Base-by-base conservation (phyloP, 352 stramenopile genomes). In the Phytophthora ohioensis region DNA sequence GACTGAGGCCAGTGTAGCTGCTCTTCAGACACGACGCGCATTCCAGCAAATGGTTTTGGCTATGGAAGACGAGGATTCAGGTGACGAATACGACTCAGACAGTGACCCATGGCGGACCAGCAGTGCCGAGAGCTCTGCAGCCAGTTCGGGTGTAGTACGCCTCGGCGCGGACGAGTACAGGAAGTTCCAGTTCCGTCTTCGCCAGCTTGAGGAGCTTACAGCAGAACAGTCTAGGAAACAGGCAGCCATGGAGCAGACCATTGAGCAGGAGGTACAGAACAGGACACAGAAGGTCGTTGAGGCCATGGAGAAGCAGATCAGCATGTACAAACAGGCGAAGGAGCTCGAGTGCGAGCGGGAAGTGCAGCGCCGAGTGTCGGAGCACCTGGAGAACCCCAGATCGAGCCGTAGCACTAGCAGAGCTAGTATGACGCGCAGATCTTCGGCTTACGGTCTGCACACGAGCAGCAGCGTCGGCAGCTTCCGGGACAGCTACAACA, bases 1-100 rank as follows among this genome's bases (percentile, higher is more conserved):
- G 69, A 92, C 82, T 1, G 85, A 93, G 43, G 79, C 80, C 32
- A 89, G 71, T 64, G 76, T 95, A 3, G 85, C 87, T 15, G 86
- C 83, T 7, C 60, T 93, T 54, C 87, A 95, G 74, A 93, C 87
- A 39, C 85, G 87, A 0, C 87, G 87, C 31, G 87, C 85, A 10
- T 90, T 95, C 64, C 87, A 95, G 67, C 87, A 93, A 63, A 93
- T 95, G 87, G 82, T 91, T 57, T 77, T 95, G n/a, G 82, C 85
- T 3, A 82, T 93, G 62, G 85, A 93, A 53, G 87, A 94, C 62
- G 84, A 91, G 15, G 85, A 93, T 67, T 88, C 73, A 47, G 77
- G 79, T 15, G 69, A 88, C 54, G 75, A 91, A 32, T 75, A 85
- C 46, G 84, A 92, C 59, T 91, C 81, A 35, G 85, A 92, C 35